These are phyloP conservation scores for Bothriochloa decipiens DNA, from an alignment of 176 grass and related monocot species.

Conservation along the genomic window DNA sequence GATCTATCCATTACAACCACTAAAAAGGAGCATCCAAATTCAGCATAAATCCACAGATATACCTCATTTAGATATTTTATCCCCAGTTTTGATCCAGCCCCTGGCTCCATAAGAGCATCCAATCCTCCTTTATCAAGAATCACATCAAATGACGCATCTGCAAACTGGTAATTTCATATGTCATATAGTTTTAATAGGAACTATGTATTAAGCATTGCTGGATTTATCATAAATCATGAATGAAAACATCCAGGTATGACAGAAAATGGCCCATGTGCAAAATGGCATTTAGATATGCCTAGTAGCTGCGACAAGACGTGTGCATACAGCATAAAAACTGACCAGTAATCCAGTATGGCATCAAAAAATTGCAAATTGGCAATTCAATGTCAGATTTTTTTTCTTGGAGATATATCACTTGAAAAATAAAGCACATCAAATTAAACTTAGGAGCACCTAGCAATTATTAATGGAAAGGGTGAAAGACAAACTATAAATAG, in stretches of 20 bases:
- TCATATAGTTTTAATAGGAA: too few species aligned
- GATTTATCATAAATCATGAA: conserved; percentile 8
- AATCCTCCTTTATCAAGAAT: conserved; percentile 98
- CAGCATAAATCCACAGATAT: conserved; percentile 11
- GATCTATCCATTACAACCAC: conserved; percentile 27
- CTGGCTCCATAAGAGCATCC: conserved; percentile 98
- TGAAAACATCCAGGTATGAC: conserved; percentile 30
- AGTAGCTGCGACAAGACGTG: not conserved
- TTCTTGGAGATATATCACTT: not conserved
- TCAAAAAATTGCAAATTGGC: conserved; percentile 60
- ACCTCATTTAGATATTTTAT: conserved; percentile 95
- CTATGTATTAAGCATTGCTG: not conserved
- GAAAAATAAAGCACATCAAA: not conserved
- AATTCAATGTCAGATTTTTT: conserved; percentile 23
- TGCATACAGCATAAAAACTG: not conserved
- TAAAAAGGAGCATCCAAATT: conserved; percentile 33
- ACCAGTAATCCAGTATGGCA: conserved; percentile 44
- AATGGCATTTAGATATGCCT: conserved; percentile 46
- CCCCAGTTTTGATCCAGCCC: conserved; percentile 70
- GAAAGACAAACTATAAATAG: not conserved
- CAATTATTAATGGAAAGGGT: not conserved
- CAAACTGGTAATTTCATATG: conserved; percentile 50
- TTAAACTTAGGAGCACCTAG: not conserved
- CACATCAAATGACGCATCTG: conserved; percentile 77
- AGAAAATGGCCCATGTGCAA: conserved; percentile 65